phyloP scores from a whole-genome alignment of 345 rosid species.

The Fremontodendron californicum region DNA sequence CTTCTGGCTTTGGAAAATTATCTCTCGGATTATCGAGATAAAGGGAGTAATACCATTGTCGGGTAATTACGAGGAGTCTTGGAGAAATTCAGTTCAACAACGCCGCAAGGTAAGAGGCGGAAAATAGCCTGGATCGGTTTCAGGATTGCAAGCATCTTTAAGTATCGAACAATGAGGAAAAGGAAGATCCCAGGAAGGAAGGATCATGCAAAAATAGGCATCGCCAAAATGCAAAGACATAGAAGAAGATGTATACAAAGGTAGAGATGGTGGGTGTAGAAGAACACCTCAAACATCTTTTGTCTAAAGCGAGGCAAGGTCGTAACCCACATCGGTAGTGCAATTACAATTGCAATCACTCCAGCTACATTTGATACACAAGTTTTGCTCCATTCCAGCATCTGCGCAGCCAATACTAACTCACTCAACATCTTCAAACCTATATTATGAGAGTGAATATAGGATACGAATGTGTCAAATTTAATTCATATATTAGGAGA shows the following conservation, averaged over 20 bases:
- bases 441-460: too few species aligned
- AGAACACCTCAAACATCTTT: conserved; percentile 53
- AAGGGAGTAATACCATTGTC: conserved; percentile 82
- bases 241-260: conserved; percentile 42
- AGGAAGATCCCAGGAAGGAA: conserved; percentile 72
- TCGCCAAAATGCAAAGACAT: conserved; percentile 47
- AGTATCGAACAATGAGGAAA: conserved; percentile 51
- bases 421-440: too few species aligned
- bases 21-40: conserved; percentile 62
- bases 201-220: conserved; percentile 37
- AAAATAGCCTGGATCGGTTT: conserved; percentile 26
- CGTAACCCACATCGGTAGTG: conserved; percentile 50
- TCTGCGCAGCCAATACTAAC: conserved; percentile 39
- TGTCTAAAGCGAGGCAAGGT: conserved; percentile 37
- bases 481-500: too few species aligned
- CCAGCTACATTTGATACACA: conserved; percentile 51
- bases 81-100: conserved; percentile 52
- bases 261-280: conserved; percentile 62
- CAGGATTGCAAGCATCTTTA: conserved; percentile 60
- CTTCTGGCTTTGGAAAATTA: conserved; percentile 30
- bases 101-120: conserved; percentile 47
- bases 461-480: too few species aligned
- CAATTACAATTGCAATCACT: conserved; percentile 43
- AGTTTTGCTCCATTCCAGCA: conserved; percentile 36
- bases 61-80: conserved; percentile 33